Evolutionary conservation across 768 basidiomycete genomes (phyloP), one percentile per base, ranked within the genome.

Genomic region (Candolleomyces aberdarensis): DNA sequence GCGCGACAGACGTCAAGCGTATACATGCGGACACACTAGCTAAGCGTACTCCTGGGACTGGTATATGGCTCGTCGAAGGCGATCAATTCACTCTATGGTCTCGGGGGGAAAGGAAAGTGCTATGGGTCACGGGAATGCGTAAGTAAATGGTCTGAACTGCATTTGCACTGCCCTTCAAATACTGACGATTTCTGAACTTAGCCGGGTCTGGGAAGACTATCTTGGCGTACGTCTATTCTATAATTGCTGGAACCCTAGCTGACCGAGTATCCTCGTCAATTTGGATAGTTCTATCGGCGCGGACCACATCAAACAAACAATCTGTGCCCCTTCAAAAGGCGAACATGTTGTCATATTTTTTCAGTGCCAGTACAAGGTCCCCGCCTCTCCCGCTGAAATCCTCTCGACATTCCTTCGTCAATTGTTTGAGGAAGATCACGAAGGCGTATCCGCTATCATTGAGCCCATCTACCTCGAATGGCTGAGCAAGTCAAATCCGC

Each of bases 151-250:
- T 32, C 19, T 40, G 17, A 26, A 26, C 26, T 39, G 14, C 14
- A 36, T 14, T 14, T 14, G 40, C 39, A 41, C 36, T 15, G 20
- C 19, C 8, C 32, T 17, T 19, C 4, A 15, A 3, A 31, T 40
- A 9, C 15, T 22, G 5, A 32, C n/a, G 5, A 19, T n/a, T 10
- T 6, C 20, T 17, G 3, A 31, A 54, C 14, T 36, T 5, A 57
- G 57, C 57, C 31, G 57, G 57, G 3, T n/a, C 57, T 58, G 57
- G 57, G 46, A 58, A 58, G 57, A 58, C 44, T 26, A 15, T 48
- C 20, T 20, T 56, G 29, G 14, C 29, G 29, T 39, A n/a, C 8
- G 32, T 36, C 29, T n/a, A 26, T 14, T 36, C 54, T 7, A 44
- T 19, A 19, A 29, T 15, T 6, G 15, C 10, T 43, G 39, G 26